Evolutionary conservation across 257 asterid species (phyloP), one percentile per base, ranked within the genome.

Genomic region (Rubia yunnanensis): DNA sequence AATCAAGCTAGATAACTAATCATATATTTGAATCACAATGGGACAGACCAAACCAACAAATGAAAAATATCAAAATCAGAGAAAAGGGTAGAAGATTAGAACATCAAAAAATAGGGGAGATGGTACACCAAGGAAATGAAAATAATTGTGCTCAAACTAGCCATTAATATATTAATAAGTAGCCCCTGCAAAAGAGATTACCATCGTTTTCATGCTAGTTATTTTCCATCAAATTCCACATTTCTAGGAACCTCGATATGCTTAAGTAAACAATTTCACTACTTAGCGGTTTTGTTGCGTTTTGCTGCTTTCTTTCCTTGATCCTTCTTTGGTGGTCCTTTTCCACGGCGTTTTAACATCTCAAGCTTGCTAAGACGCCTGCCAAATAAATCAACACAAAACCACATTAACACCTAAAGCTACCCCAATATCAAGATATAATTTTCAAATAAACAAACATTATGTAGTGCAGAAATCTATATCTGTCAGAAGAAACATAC

Each of bases 281-380:
- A 10, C 32, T 65, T 30, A 22, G 60, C 68, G 72, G 17, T 55
- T 74, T 76, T 80, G 80, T 78, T 70, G 49, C 92, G 76, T 74
- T 90, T 90, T 59, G 85, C 85, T 55, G 96, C 88, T 73, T 86
- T 91, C 83, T 85, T 91, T 70, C 96, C 96, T 69, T 91, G 91
- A 31, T 95, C 98, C 76, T 91, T 86, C 95, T 86, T 88, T 34
- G 96, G 96, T 5, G 95, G 95, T 54, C 96, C 98, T 80, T 91
- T 91, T 27, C 88, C 90, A 67, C 90, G 92, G 63, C 98, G 95
- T 79, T 87, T 92, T 73, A 86, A 73, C 96, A 82, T 85, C 76
- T 92, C 92, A 67, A 92, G 88, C 81, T 70, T 86, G 76, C 68
- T 77, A 72, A 92, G 53, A 50, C 95, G 92, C 89, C 95, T 88